Evolutionary conservation across 1,284 basidiomycete species (phyloP).

Genomic region (Ceratobasidium sp.): DNA sequence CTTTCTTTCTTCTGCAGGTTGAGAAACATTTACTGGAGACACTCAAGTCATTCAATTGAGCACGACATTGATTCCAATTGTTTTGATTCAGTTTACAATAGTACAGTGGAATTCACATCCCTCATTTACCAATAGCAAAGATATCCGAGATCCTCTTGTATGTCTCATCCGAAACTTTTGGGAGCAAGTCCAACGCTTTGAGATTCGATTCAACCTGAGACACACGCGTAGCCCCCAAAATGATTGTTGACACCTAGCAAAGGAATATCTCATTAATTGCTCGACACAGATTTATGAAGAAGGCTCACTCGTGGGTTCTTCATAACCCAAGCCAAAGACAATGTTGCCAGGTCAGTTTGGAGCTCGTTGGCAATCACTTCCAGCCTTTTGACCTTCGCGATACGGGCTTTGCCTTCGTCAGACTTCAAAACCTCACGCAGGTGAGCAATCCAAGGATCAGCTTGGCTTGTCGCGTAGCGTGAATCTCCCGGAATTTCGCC

Average conservation of each 20-base stretch:
- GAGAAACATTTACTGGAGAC: slow-evolving; percentile 64
- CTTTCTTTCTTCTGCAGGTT: slow-evolving; percentile 58
- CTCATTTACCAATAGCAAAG: slow-evolving; percentile 56
- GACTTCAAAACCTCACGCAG: slow-evolving; percentile 13
- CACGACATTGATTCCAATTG: background rate
- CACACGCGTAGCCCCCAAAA: slow-evolving; percentile 66
- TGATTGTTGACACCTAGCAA: slow-evolving; percentile 62
- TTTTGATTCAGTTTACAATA: background rate
- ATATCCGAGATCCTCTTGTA: slow-evolving; percentile 71
- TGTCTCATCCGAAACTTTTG: slow-evolving; percentile 70
- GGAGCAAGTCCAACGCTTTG: slow-evolving; percentile 71
- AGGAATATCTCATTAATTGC: background rate
- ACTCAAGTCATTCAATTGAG: slow-evolving; percentile 49
- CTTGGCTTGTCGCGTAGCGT: slow-evolving; percentile 19
- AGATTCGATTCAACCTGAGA: slow-evolving; percentile 73
- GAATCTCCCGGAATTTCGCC: slow-evolving; percentile 29
- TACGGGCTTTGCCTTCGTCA: slow-evolving; percentile 25
- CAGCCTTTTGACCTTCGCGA: slow-evolving; percentile 28
- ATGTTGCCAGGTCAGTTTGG: slow-evolving; percentile 42
- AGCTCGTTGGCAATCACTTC: slow-evolving; percentile 21
- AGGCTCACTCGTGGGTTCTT: slow-evolving; percentile 65
- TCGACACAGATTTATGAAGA: background rate
- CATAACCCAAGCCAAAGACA: slow-evolving; percentile 81
- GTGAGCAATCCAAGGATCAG: slow-evolving; percentile 21
- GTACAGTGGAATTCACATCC: background rate